These are phyloP conservation scores for Athelia psychrophila DNA, from an alignment of 1,284 basidiomycete species.

Conservation along the genomic window DNA sequence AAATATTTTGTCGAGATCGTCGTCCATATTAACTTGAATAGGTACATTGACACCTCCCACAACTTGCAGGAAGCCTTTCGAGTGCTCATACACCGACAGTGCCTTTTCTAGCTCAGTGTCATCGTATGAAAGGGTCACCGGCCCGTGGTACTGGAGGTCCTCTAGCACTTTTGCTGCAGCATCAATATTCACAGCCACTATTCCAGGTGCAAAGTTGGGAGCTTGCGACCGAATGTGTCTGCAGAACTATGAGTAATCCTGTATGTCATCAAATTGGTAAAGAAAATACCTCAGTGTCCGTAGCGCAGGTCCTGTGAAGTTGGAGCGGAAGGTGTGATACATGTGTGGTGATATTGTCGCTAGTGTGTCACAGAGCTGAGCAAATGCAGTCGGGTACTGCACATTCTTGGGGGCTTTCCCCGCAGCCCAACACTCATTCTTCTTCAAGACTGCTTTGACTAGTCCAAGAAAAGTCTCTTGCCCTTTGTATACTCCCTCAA, in stretches of 20 bases:
- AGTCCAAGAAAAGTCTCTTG: slow-evolving; percentile 13
- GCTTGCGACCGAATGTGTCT: slow-evolving; percentile 7
- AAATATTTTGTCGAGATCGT: slow-evolving; percentile 1
- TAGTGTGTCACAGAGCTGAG: slow-evolving; percentile 11
- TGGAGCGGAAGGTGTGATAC: slow-evolving; percentile 9
- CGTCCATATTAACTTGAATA: slow-evolving; percentile 1
- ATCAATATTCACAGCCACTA: slow-evolving; percentile 8
- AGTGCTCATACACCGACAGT: slow-evolving; percentile 3
- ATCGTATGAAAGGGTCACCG: slow-evolving; percentile 15
- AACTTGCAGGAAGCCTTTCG: too few species aligned
- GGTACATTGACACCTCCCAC: too few species aligned
- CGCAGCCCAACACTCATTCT: slow-evolving; percentile 9
- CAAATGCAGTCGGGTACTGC: slow-evolving; percentile 11
- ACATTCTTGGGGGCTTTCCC: slow-evolving; percentile 14
- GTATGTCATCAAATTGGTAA: too few species aligned
- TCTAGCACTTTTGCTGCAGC: slow-evolving; percentile 3
- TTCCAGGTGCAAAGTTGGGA: slow-evolving; percentile 12
- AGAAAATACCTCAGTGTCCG: too few species aligned
- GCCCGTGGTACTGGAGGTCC: slow-evolving; percentile 11
- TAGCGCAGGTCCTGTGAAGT: slow-evolving; percentile 11
- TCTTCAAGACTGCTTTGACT: slow-evolving; percentile 15
- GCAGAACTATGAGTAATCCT: too few species aligned
- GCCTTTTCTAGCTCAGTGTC: slow-evolving; percentile 16
- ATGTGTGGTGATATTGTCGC: slow-evolving; percentile 9
- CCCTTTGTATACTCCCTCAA: slow-evolving; percentile 10